Percentiles rank a stretch among this genome's conserved stretches.
Conservation (phyloP, 2,329 filamentous ascomycete genomes). For the Colletotrichum karsti region DNA sequence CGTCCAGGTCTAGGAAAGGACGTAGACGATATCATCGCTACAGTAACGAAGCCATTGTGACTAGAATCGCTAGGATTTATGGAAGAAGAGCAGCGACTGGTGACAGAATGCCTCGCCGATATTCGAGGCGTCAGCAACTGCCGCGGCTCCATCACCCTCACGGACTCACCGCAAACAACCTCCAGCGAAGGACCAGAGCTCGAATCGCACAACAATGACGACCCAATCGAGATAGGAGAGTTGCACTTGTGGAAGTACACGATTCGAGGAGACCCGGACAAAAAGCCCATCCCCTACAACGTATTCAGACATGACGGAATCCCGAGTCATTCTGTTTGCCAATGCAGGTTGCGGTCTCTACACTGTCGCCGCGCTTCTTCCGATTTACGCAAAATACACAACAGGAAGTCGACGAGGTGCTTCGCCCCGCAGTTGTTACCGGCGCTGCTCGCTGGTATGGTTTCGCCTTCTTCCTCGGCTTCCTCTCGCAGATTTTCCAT, state of each 20-base stretch:
- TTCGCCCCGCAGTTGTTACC: background rate
- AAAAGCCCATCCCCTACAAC: conserved; percentile 52
- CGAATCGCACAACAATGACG: too few relatives aligned
- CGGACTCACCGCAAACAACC: conserved; percentile 37
- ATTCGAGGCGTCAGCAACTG: conserved; percentile 38
- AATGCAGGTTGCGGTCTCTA: conserved; percentile 41
- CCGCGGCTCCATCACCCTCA: conserved; percentile 38
- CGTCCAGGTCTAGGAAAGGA: conserved; percentile 9
- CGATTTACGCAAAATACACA: conserved; percentile 29
- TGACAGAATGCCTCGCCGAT: conserved; percentile 33
- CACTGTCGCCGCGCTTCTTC: conserved; percentile 29
- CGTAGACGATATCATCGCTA: background rate
- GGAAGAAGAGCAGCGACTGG: conserved; percentile 30
- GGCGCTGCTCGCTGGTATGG: conserved; percentile 31
- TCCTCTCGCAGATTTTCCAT: conserved; percentile 26
- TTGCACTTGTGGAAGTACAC: conserved; percentile 39
- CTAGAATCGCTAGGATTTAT: background rate
- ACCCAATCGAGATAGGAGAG: too few relatives aligned
- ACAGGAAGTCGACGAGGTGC: conserved; percentile 4
- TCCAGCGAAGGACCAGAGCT: background rate
- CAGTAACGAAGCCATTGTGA: background rate
- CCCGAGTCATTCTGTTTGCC: conserved; percentile 35
- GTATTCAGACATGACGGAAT: conserved; percentile 47
- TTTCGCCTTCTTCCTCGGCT: conserved; percentile 35
- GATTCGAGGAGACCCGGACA: conserved; percentile 34